phyloP scores from a whole-genome alignment of 345 rosid species.

The Populus davidiana region DNA sequence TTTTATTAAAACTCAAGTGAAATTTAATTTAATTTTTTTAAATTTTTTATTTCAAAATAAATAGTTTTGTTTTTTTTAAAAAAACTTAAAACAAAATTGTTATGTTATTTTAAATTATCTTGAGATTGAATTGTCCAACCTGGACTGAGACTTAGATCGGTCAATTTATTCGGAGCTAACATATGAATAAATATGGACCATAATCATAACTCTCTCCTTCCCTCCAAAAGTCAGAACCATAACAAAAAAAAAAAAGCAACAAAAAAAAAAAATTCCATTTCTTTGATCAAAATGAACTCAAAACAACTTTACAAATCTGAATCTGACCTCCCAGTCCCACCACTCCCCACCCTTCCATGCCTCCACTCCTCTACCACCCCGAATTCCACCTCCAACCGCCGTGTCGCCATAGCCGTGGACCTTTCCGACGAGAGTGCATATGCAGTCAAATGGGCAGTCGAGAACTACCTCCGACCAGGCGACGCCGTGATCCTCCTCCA shows the following conservation, averaged over 20 bases:
- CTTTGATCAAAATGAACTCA: constrained; percentile 3
- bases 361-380: constrained; percentile 9
- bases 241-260: neutral
- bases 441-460: constrained; percentile 30
- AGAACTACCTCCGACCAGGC: constrained; percentile 32
- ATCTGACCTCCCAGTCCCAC: constrained; percentile 7
- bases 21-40: no score
- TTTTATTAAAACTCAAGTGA: no score
- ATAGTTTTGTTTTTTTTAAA: no score
- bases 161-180: neutral
- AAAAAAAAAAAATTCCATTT: neutral
- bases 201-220: neutral
- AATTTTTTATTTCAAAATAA: no score
- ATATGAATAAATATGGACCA: neutral
- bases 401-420: constrained; percentile 33
- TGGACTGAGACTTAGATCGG: no score
- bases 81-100: no score
- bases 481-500: constrained; percentile 67
- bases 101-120: no score
- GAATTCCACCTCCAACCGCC: constrained; percentile 18
- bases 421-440: constrained; percentile 30
- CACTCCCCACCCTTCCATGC: constrained; percentile 1
- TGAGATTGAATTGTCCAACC: no score
- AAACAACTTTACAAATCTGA: neutral
- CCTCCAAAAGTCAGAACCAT: neutral